Percentiles rank a stretch among this genome's conserved stretches.
These are phyloP conservation scores for Lavandula angustifolia DNA, from an alignment of 257 asterid genomes.

Conservation along the genomic window DNA sequence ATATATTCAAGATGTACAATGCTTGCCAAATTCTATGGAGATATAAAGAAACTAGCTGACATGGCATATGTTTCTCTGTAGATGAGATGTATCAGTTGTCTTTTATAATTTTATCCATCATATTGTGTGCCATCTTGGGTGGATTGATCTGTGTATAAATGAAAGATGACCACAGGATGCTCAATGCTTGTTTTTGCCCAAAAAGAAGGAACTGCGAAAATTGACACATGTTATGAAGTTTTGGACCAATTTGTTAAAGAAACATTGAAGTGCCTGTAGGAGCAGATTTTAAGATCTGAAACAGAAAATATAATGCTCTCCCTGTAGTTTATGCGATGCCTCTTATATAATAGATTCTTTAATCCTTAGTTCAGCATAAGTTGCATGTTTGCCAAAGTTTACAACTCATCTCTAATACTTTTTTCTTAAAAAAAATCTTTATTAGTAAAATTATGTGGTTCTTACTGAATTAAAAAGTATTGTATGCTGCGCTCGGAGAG, in stretches of 20 bases:
- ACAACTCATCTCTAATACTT: too few relatives aligned
- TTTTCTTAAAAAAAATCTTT: too few relatives aligned
- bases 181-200: neutral
- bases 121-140: neutral
- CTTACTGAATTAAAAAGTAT: neutral
- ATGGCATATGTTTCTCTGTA: neutral
- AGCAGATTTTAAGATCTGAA: neutral
- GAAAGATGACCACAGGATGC: neutral
- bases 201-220: neutral
- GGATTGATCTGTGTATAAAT: neutral
- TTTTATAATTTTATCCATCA: neutral
- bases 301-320: neutral
- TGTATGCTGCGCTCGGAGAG: neutral
- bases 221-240: neutral
- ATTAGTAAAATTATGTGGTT: too few relatives aligned
- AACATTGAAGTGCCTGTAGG: neutral
- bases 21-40: neutral
- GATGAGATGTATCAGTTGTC: constrained; percentile 14
- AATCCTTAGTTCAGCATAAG: neutral
- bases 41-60: constrained; percentile 1
- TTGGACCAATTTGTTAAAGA: neutral
- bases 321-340: neutral
- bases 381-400: neutral
- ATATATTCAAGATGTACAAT: constrained; percentile 4
- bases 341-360: neutral